Evolutionary conservation across 192 early-diverging fungal genomes (phyloP), one percentile per base, ranked within the genome.

Genomic region (Geosiphon pyriformis): DNA sequence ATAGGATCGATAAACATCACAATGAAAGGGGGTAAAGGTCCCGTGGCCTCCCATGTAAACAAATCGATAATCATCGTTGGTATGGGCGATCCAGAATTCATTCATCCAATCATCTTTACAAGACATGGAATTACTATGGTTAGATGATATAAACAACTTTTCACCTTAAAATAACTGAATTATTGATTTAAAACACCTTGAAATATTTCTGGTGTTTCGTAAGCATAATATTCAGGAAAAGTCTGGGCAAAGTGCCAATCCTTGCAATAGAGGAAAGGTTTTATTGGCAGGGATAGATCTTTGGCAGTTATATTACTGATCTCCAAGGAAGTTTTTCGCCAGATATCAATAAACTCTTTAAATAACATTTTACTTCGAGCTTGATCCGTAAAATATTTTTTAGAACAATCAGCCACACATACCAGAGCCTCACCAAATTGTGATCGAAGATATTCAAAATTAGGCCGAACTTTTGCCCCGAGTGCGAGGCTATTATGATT

Each of bases 21-120:
- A 81, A 70, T 90, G 88, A 55, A 90, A 84, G 8, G 88, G 87
- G 29, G 88, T 88, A 76, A 87, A 88, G 0, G 87, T 87, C 23
- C 79, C 79, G 49, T 85, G 67, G 15, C 86, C 85, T 27, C 89
- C 87, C 80, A 88, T 82, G 58, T 90, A 90, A 15, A 82, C 80
- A 69, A 90, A 90, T 30, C 82, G 79, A 70, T 85, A 90, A 54
- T 90, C 87, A 68, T 90, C 89, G 23, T 73, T 54, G 25, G 70
- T 67, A 31, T 78, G 72, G 0, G 65, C 49, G 18, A 77, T 74
- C 75, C 78, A 87, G 64, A 79, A 87, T 47, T 82, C 70, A 67
- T 90, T 86, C 73, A 90, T 72, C 89, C 89, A 90, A 73, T 90
- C 85, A 64, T 87, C 78, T 51, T 76, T 66, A 69, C 72, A 10